phyloP scores from a whole-genome alignment of 371 early-diverging fungal genomes.

The Mucor saturninus region DNA sequence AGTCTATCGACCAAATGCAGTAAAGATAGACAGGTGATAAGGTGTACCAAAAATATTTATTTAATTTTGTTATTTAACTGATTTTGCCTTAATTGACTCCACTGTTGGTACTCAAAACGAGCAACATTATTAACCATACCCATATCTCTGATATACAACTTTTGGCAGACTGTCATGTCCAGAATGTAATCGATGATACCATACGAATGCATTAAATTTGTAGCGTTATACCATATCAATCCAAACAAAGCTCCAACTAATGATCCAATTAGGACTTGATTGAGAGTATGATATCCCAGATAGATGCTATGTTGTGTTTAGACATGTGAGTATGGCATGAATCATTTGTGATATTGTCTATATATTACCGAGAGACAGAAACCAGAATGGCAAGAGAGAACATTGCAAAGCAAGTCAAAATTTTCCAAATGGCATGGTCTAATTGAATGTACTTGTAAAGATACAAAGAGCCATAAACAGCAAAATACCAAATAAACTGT shows the following conservation, averaged over 20 bases:
- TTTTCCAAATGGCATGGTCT: conserved; percentile 47
- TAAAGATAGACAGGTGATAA: too few relatives aligned
- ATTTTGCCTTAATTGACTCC: conserved; percentile 25
- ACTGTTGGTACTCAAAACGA: conserved; percentile 65
- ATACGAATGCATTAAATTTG: conserved; percentile 41
- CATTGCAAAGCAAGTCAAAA: conserved; percentile 38
- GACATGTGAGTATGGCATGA: neutral
- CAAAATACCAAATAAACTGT: conserved; percentile 88
- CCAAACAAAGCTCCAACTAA: conserved; percentile 66
- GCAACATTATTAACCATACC: conserved; percentile 56
- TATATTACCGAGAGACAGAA: conserved; percentile 60
- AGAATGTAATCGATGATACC: conserved; percentile 50
- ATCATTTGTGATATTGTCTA: neutral
- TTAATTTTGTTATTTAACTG: neutral
- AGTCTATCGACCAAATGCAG: too few relatives aligned
- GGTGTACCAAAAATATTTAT: neutral
- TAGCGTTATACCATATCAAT: conserved; percentile 60
- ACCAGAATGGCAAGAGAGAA: conserved; percentile 50
- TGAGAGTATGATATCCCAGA: conserved; percentile 79
- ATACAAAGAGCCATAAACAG: conserved; percentile 66
- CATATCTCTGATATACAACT: conserved; percentile 67
- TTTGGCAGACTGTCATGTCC: conserved; percentile 42
- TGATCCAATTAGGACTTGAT: conserved; percentile 79
- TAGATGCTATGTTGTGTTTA: conserved; percentile 63
- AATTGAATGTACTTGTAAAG: conserved; percentile 51